Evolutionary conservation across 176 grass and related monocot species (phyloP), one percentile per base, ranked within the genome.

Genomic region (Rhynchospora tenuis): DNA sequence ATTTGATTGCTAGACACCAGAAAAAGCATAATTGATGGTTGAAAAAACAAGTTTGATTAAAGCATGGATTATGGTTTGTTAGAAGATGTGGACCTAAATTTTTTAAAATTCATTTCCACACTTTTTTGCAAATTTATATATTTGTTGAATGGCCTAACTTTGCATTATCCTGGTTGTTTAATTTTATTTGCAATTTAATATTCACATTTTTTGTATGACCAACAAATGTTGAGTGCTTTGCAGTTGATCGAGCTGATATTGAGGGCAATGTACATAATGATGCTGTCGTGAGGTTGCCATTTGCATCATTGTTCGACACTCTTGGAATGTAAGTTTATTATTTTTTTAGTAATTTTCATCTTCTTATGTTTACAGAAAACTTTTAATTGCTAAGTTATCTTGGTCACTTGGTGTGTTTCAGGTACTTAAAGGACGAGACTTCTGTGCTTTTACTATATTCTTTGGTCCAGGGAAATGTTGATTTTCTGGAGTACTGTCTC

Each of bases 401-500:
- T 60, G 24, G 47, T 64, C 63, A 7, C 2, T 45, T 60, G 24
- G 47, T 60, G 29, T 23, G 15, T 31, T 17, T 55, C 87, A 98
- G 92, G 86, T 92, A 58, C 86, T 98, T 98, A 83, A 90, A 90
- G 63, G 88, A 99, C 54, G 96, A 99, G 88, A 90, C 80, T 57
- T 89, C 96, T 24, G 91, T 99, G 64, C 64, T 99, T 8, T 87
- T 99, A 46, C 93, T 99, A 38, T 99, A 99, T 90, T 99, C 91
- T 17, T 89, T 99, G 84, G 92, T 95, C 55, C 93, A 95, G 90
- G 96, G 93, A 81, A 99, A 99, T 75, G 91, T 86, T 70, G 89
- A 99, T 82, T 99, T 99, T 89, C 88, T 95, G 46, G 96, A 99
- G 77, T 99, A 99, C 63, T 91, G 92, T 89, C 84, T 99, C 78